phyloP scores from a whole-genome alignment of 2,329 filamentous ascomycete genomes.

The Penicillium sp. region DNA sequence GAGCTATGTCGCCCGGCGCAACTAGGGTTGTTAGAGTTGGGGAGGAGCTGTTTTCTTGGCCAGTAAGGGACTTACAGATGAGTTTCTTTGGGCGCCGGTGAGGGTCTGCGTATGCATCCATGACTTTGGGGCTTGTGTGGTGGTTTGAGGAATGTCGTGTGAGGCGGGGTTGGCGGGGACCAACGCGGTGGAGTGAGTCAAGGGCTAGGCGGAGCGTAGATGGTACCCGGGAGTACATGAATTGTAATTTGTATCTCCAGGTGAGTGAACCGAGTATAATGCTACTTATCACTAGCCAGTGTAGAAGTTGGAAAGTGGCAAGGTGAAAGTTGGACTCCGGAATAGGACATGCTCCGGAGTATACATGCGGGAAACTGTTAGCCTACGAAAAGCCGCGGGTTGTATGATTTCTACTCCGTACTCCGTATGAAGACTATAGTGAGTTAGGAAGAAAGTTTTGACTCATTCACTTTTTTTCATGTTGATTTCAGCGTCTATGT shows the following conservation, averaged over 20 bases:
- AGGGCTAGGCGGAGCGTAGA: not conserved
- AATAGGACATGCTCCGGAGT: not conserved
- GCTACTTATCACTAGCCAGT: not conserved
- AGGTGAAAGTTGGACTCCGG: not conserved
- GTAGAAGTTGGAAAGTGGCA: not conserved
- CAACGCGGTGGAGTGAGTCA: slow-evolving; percentile 1
- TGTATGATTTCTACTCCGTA: not conserved
- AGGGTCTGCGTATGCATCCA: slow-evolving; percentile 17
- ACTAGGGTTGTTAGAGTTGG: slow-evolving; percentile 30
- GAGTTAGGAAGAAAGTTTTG: not conserved
- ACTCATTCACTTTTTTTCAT: slow-evolving; percentile 26
- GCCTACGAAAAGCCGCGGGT: not conserved
- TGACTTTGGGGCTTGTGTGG: slow-evolving; percentile 3
- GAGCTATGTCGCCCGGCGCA: slow-evolving; percentile 45
- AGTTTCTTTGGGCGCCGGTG: slow-evolving; percentile 41
- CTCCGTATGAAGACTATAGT: too few species aligned
- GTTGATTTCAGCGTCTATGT: slow-evolving; percentile 19
- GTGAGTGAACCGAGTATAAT: not conserved
- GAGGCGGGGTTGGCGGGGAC: slow-evolving; percentile 11
- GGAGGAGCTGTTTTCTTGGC: not conserved
- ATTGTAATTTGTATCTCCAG: not conserved
- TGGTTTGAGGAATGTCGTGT: slow-evolving; percentile 3
- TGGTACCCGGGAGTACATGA: not conserved
- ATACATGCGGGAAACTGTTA: not conserved
- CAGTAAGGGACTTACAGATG: slow-evolving; percentile 35